Evolutionary conservation across 164 flowering plant species (phyloP), one percentile per base, ranked within the genome.

Genomic region (Macadamia tetraphylla): DNA sequence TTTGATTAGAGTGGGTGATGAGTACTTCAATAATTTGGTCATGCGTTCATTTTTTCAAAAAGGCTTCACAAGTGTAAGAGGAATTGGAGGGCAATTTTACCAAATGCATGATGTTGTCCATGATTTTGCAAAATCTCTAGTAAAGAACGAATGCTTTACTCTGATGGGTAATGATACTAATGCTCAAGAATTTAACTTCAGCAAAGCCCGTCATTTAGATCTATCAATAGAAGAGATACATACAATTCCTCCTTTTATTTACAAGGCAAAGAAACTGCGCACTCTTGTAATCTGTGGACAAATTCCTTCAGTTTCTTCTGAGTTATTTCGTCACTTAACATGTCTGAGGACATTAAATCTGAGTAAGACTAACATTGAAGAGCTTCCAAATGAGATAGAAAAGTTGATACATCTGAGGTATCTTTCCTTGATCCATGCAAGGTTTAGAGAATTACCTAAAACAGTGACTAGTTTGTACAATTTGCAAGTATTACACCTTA

Each of bases 401-500:
- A 4, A 55, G 1, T 42, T 66, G 32, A 66, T 40, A 15, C 70
- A 66, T 17, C 66, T 71, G 29, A 60, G 74, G 31, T 66, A 51
- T 29, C 61, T 71, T 6, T 18, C 60, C 32, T 55, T 65, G 31
- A n/a, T n/a, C n/a, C n/a, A n/a, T 6, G 1, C 62, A 11, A 29
- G 10, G 0, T 17, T 71, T 6, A 43, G 0, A 15, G 65, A 42
- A 29, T 44, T 71, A 13, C 70, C 66, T 0, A 66, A 71, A 61
- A 29, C 17, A 0, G 6, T 60, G 11, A 12, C 42, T 29, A 31
- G 43, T 29, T 55, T 71, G n/a, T 29, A 14, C 17, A 71, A 66
- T 55, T 18, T 71, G 31, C 74, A 71, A 23, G 53, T 66, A 3
- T 55, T 71, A 9, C 60, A 3, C 12, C 66, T 71, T 30, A 29